phyloP scores from a whole-genome alignment of 164 flowering plant species.

The Tinospora cordifolia region DNA sequence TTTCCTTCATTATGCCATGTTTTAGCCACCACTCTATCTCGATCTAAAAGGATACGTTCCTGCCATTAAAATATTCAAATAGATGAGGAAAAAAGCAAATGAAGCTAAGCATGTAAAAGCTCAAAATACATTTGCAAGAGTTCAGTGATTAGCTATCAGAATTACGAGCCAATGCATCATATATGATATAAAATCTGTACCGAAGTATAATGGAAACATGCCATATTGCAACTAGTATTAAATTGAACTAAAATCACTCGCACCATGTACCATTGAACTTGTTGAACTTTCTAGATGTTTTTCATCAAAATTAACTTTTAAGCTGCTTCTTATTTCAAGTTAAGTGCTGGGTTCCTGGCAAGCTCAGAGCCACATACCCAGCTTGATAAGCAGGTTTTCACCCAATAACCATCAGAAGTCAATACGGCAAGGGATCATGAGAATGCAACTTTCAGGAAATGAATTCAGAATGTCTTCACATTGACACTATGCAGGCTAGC shows the following conservation, averaged over 20 bases:
- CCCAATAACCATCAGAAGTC: neutral
- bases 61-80: constrained; percentile 22
- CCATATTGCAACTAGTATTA: neutral
- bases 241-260: no score
- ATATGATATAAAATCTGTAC: neutral
- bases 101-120: neutral
- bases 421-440: neutral
- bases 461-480: neutral
- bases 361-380: neutral
- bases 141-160: neutral
- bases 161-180: no score
- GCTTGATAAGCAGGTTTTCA: neutral
- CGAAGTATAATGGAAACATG: neutral
- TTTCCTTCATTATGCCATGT: constrained; percentile 72
- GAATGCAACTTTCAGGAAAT: neutral
- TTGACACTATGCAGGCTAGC: neutral
- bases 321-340: neutral
- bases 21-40: constrained; percentile 78
- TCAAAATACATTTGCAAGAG: neutral
- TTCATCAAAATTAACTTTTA: neutral
- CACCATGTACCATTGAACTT: neutral
- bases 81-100: constrained; percentile 5
- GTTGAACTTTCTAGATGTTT: neutral
- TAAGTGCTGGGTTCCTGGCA: neutral
- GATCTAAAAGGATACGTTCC: constrained; percentile 70